Evolutionary conservation across 2,329 filamentous ascomycete genomes (phyloP), one percentile per base, ranked within the genome.

Genomic region (Paecilomyces fulvus): DNA sequence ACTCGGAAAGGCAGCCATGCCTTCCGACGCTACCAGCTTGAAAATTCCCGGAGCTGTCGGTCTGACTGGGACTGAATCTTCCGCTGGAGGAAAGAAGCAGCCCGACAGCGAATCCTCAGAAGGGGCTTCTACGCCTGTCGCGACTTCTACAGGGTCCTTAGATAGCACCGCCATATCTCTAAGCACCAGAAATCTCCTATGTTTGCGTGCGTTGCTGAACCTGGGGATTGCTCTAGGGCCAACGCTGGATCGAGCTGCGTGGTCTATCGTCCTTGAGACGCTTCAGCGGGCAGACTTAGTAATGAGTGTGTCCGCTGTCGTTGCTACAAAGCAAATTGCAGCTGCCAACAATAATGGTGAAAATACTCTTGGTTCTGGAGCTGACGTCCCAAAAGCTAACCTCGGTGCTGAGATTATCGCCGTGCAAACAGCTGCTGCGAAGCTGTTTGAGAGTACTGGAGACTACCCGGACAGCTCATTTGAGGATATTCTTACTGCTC

Each of bases 161-260:
- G 89, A 71, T 64, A 74, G 28, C 67, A 71, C 56, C 57, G 63
- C 72, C 0, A 76, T 78, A 55, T 82, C 84, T 3, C 78, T 97
- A 8, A 96, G 90, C 61, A 92, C 91, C 2, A 83, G 94, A 7
- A 97, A 99, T 66, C 77, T 99, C 3, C 78, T 97, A 1, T 99
- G 94, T 65, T 77, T 99, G 49, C 81, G 95, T 65, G 94, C 94
- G 30, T 79, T 99, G 14, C 76, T 99, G n/a, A 99, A 99, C 64
- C 76, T 99, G 3, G 94, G 94, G 1, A 99, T 97, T 65, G 94
- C 94, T 2, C 76, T 99, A 1, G 94, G 94, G 0, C 91, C 94
- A 2, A 96, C 90, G 0, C 79, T 99, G 0, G 86, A 88, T 33
- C 79, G 82, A 12, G 89, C 67, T 57, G 70, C 92, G 0, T 99